Evolutionary conservation across 1,284 basidiomycete genomes (phyloP), one percentile per base, ranked within the genome.

Genomic region (Schizophyllum amplum): DNA sequence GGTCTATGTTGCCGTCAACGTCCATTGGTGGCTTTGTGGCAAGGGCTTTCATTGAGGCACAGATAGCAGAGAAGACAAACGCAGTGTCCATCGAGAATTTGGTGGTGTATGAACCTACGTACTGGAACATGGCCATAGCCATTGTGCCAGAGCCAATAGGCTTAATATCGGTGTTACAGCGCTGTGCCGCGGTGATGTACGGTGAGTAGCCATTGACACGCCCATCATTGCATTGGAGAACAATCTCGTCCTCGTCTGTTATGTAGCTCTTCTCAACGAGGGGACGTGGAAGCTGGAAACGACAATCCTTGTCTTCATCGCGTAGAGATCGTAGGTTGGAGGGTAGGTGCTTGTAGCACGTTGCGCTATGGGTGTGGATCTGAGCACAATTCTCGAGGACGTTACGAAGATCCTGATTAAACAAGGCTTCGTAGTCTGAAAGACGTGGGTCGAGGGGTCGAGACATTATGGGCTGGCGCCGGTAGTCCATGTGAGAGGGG

Each of bases 321-420:
- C 51, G 49, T 1, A 52, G 42, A 24, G 17, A 53, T 2, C 25
- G 47, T 22, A 46, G 9, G 13, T 24, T 52, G 46, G 7, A 55
- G 17, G 58, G 58, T 7, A 55, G 47, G 23, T 63, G 57, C 46
- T 63, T 62, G 49, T 54, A 62, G 52, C 61, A 62, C 1, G 59
- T 60, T 0, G 54, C 46, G 17, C 50, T 58, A 20, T 62, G 61
- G 1, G 24, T 22, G 21, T 62, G 61, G 15, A 60, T 53, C 9
- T 60, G 56, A 1, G 24, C 57, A 20, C 55, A 51, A 1, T 54
- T 56, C 21, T 59, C 59, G 2, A 60, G 52, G 21, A 60, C 33
- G 15, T 62, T 55, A 2, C 61, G 47, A 3, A 60, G 27, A 42
- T 59, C 55, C 52, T 60, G 61, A 17, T 56, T 56, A 52, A 53